Base-by-base conservation (phyloP, 2,329 filamentous ascomycete genomes). In the Clarireedia homoeocarpa region DNA sequence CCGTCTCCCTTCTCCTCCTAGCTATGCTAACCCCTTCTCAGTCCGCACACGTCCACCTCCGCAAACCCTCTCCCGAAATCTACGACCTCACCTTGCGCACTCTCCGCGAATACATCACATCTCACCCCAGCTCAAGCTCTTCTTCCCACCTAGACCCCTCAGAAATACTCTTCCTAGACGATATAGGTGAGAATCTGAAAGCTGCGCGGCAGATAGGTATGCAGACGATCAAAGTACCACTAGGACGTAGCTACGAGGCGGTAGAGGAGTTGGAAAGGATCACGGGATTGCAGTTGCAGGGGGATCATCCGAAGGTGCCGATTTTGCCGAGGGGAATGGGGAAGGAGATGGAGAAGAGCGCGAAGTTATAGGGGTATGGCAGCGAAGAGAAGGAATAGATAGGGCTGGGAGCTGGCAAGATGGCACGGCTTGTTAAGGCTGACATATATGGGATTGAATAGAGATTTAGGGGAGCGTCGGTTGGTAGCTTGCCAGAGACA, bases 121-220 rank as follows among this genome's bases (percentile, higher is more conserved):
- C 17, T 5, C 27, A 44, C 6, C 20, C 48, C 36, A 23, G 23
- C n/a, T 45, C 48, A 10, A 23, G 30, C 39, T 39, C 34, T 17
- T 15, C 53, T 48, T 73, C 74, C 49, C 74, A 73, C 4, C 47
- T 95, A 7, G 70, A 73, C 55, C 73, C 86, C 0, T 74, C 74
- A 0, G 89, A 96, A 55, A 76, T 96, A 46, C 72, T 95, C 4
- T 99, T 99, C 69, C 72, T 96, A 50, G 94, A 89, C 70, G 85
- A 89, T 65, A 88, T 99, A 69, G 94, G 94, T 1, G 85, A 91
- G 71, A 99, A 99, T 69, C 71, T 97, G 57, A 94, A 91, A 75
- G 85, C 80, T 46, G 94, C 84, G 1, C 88, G 78, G 71, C 78
- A 78, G 49, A 74, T 84, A 23, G 92, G 92, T 0, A 85, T 97